These are phyloP conservation scores for Linderina pennispora DNA, from an alignment of 192 early-diverging fungal species.

Conservation along the genomic window DNA sequence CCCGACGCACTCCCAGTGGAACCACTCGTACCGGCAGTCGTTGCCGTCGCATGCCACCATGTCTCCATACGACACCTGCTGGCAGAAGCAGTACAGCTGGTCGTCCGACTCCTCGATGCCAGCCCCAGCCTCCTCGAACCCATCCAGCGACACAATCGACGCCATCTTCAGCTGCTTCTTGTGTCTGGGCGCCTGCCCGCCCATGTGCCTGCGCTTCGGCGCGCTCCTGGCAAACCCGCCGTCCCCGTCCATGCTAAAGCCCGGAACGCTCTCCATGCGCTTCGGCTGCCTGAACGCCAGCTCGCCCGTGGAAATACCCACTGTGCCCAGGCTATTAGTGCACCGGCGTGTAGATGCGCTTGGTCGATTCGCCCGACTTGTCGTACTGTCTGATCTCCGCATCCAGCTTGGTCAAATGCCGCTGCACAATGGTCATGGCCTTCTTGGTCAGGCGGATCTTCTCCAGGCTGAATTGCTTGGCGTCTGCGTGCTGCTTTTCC, in stretches of 20 bases:
- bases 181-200: slow-evolving; percentile 5
- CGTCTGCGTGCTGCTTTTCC: slow-evolving; percentile 18
- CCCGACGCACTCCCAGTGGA: slow-evolving; percentile 54
- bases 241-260: slow-evolving; percentile 1
- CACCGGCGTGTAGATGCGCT: neutral
- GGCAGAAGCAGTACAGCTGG: slow-evolving; percentile 50
- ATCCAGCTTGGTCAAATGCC: slow-evolving; percentile 36
- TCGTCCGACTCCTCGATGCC: slow-evolving; percentile 48
- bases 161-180: slow-evolving; percentile 43
- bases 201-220: neutral
- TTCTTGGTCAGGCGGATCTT: slow-evolving; percentile 36
- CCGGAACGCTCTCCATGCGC: no score
- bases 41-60: slow-evolving; percentile 51
- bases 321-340: slow-evolving; percentile 3
- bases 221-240: neutral
- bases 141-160: slow-evolving; percentile 33
- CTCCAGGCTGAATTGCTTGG: slow-evolving; percentile 22
- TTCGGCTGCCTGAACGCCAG: slow-evolving; percentile 28
- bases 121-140: slow-evolving; percentile 28
- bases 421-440: slow-evolving; percentile 37
- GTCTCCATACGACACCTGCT: slow-evolving; percentile 49
- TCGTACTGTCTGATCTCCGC: slow-evolving; percentile 40
- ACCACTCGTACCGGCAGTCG: slow-evolving; percentile 51
- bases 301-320: slow-evolving; percentile 36
- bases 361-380: slow-evolving; percentile 16